Evolutionary conservation across 495 filamentous ascomycete genomes (phyloP).

Genomic region (Penicillium psychrofluorescens): DNA sequence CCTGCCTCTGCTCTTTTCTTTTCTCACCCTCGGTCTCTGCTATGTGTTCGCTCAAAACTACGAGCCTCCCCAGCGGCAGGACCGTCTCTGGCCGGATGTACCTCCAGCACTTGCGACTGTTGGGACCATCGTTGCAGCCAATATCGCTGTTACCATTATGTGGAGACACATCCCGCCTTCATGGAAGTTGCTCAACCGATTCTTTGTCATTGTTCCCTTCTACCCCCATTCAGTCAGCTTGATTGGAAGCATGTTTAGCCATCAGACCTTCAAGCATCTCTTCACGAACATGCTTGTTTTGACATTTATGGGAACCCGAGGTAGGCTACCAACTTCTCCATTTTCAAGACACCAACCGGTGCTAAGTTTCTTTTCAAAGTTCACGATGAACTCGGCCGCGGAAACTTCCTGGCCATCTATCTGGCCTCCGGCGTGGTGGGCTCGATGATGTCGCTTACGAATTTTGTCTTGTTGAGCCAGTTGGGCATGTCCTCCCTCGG

Average conservation of each 20-base stretch:
- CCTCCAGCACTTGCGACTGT: slow-evolving; percentile 77
- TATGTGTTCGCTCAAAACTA: slow-evolving; percentile 54
- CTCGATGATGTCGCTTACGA: slow-evolving; percentile 54
- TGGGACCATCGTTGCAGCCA: slow-evolving; percentile 55
- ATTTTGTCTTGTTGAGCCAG: slow-evolving; percentile 45
- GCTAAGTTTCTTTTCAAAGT: slow-evolving; percentile 28
- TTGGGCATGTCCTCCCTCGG: slow-evolving; percentile 55
- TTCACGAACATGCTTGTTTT: slow-evolving; percentile 61
- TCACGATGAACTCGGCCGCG: slow-evolving; percentile 83
- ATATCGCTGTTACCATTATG: slow-evolving; percentile 50
- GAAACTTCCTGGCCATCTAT: slow-evolving; percentile 75
- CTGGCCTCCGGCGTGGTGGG: slow-evolving; percentile 59
- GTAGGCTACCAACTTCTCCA: slow-evolving; percentile 24
- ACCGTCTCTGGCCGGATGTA: slow-evolving; percentile 63
- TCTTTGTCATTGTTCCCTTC: slow-evolving; percentile 65
- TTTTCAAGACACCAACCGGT: too few species aligned
- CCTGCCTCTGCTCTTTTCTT: slow-evolving; percentile 53
- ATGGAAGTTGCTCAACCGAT: slow-evolving; percentile 70
- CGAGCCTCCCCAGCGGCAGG: slow-evolving; percentile 46
- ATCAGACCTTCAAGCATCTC: slow-evolving; percentile 62
- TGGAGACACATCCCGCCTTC: slow-evolving; percentile 61
- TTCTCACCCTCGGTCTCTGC: slow-evolving; percentile 43
- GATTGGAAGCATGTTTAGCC: slow-evolving; percentile 70
- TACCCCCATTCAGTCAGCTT: slow-evolving; percentile 59
- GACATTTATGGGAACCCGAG: slow-evolving; percentile 49